Conservation (phyloP, 108 stramenopile genomes). For the Epithemia pelagica region DNA sequence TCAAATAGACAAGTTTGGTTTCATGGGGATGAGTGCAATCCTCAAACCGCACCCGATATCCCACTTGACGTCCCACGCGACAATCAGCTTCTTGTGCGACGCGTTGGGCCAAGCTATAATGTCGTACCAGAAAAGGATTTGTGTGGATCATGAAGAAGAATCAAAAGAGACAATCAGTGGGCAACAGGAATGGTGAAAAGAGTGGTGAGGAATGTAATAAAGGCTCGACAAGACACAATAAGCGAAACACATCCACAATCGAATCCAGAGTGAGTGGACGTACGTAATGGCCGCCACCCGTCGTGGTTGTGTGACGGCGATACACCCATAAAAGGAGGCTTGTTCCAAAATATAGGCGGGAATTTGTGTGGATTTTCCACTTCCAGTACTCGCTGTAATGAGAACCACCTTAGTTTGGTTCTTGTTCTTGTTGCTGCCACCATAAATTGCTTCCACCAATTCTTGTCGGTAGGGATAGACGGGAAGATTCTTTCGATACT, state of each 20-base stretch:
- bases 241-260: no score
- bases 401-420: constrained; percentile 55
- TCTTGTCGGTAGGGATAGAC: constrained; percentile 56
- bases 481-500: constrained; percentile 41
- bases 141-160: no score
- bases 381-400: constrained; percentile 70
- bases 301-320: constrained; percentile 91
- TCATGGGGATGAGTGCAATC: constrained; percentile 58
- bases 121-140: no score
- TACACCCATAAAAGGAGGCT: constrained; percentile 42
- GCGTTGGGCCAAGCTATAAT: constrained; percentile 86
- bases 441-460: constrained; percentile 32
- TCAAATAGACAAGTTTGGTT: constrained; percentile 85
- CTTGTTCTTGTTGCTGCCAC: no score
- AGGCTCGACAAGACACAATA: no score
- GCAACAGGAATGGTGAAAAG: no score
- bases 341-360: constrained; percentile 59
- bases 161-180: no score
- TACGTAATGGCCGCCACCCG: constrained; percentile 95
- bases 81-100: constrained; percentile 84
- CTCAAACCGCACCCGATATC: constrained; percentile 95
- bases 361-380: constrained; percentile 82
- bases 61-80: constrained; percentile 56
- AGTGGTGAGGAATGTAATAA: no score
- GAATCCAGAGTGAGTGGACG: no score